These are phyloP conservation scores for Aspergillus brunneoviolaceus DNA, from an alignment of 2,329 filamentous ascomycete genomes.

Conservation along the genomic window DNA sequence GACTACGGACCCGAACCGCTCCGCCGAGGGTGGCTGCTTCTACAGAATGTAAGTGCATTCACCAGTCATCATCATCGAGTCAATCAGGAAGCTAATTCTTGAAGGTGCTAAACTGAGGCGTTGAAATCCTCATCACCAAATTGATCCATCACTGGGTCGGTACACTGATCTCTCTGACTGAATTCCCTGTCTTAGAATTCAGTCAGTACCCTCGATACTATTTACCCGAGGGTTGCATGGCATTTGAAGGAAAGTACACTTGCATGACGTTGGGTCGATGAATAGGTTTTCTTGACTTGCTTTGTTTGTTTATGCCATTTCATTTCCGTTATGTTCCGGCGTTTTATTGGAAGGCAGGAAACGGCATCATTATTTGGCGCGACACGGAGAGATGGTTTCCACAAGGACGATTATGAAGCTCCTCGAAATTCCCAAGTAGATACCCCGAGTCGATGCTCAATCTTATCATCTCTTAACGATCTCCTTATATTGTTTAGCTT, in stretches of 20 bases:
- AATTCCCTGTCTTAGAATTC: neutral
- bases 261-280: constrained; percentile 27
- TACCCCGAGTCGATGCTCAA: constrained; percentile 53
- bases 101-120: constrained; percentile 31
- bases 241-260: constrained; percentile 31
- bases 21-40: constrained; percentile 66
- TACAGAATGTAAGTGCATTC: constrained; percentile 65
- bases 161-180: neutral
- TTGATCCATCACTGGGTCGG: neutral
- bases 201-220: constrained; percentile 20
- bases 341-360: constrained; percentile 41
- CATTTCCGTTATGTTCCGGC: constrained; percentile 29
- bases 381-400: constrained; percentile 41
- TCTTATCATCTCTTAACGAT: constrained; percentile 40
- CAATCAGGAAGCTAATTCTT: constrained; percentile 25
- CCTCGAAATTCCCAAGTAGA: constrained; percentile 50
- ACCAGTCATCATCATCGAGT: neutral
- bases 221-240: constrained; percentile 30
- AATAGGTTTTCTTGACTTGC: constrained; percentile 16
- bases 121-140: neutral
- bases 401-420: constrained; percentile 41
- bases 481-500: constrained; percentile 25
- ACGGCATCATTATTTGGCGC: constrained; percentile 42
- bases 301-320: constrained; percentile 10
- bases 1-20: constrained; percentile 69